Base-by-base conservation (phyloP, 2,329 filamentous ascomycete species). In the Sclerotinia spermophila region DNA sequence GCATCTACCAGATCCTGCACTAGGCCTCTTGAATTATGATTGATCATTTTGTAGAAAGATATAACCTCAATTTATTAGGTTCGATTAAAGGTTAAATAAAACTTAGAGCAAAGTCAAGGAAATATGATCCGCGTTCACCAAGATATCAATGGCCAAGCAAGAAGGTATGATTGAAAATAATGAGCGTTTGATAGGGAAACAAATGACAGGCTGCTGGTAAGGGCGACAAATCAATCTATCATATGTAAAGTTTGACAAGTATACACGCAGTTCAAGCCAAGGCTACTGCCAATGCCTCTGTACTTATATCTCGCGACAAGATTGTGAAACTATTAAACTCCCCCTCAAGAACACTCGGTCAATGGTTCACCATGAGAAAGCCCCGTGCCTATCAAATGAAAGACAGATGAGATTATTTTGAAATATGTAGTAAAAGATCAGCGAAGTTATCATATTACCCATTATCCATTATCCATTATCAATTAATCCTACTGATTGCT, bases 251-350 rank as follows among this genome's bases (percentile, higher is more conserved):
- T 62, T 45, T 45, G 60, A 62, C 42, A 45, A 30, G 42, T 62
- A 45, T 44, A 62, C 21, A 44, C 5, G 35, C 27, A 35, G 42
- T 48, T 62, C 42, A 45, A 21, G 40, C 42, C 42, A 45, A 62
- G 40, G 42, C 42, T 33, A 17, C 11, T 38, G 10, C 60, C 60
- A 48, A 48, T 35, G 10, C 42, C 19, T 35, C 35, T 33, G 30
- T 62, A 62, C 60, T 62, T 62, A 62, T 62, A 62, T 62, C 42
- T 62, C 60, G n/a, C 30, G 33, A 45, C 42, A 62, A 35, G 30
- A 62, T 10, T 35, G 42, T 45, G 60, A 27, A 62, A 44, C 42
- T 15, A 48, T 48, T 42, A 62, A 62, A 62, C 60, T 62, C 42
- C 33, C 42, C 42, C 27, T 33, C 30, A 35, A 62, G 27, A 48